Conservation (phyloP, 1,284 basidiomycete genomes). For the Xerocomus amazonicus region DNA sequence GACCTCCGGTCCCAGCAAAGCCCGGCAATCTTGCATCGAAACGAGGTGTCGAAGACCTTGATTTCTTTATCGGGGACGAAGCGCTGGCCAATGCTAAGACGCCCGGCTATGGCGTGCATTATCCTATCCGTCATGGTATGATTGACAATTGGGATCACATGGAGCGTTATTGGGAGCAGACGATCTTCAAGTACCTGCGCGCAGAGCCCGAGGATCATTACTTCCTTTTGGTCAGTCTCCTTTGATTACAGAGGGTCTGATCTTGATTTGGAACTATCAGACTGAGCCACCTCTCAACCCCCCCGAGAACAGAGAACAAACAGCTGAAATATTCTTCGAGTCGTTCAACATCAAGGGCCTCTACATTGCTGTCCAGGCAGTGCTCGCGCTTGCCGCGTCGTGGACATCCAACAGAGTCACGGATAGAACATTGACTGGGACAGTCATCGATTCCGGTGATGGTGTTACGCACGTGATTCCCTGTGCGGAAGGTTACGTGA, state of each 20-base stretch:
- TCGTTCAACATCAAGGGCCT: slow-evolving; percentile 98
- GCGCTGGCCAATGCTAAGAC: slow-evolving; percentile 93
- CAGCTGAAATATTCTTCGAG: slow-evolving; percentile 99
- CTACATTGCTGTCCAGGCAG: slow-evolving; percentile 98
- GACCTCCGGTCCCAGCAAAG: slow-evolving; percentile 77
- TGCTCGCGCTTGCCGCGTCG: slow-evolving; percentile 96
- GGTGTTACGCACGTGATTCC: slow-evolving; percentile 98
- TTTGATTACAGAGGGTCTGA: background rate
- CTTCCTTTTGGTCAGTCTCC: slow-evolving; percentile 81
- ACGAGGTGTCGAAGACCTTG: slow-evolving; percentile 97
- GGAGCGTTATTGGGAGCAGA: slow-evolving; percentile 99
- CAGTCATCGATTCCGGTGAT: slow-evolving; percentile 98
- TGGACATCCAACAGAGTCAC: slow-evolving; percentile 94
- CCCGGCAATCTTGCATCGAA: slow-evolving; percentile 94
- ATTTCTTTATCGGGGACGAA: slow-evolving; percentile 99
- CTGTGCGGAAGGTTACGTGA: slow-evolving; percentile 97
- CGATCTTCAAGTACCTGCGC: slow-evolving; percentile 99
- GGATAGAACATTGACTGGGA: slow-evolving; percentile 93
- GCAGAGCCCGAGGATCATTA: slow-evolving; percentile 99
- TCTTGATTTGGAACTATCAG: slow-evolving; percentile 39
- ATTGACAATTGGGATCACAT: slow-evolving; percentile 99
- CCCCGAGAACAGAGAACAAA: slow-evolving; percentile 98
- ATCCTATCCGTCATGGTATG: slow-evolving; percentile 97
- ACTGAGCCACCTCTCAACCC: slow-evolving; percentile 98
- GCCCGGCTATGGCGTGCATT: slow-evolving; percentile 88